Evolutionary conservation across 768 basidiomycete genomes (phyloP), one percentile per base, ranked within the genome.

Genomic region (Mycena galericulata): DNA sequence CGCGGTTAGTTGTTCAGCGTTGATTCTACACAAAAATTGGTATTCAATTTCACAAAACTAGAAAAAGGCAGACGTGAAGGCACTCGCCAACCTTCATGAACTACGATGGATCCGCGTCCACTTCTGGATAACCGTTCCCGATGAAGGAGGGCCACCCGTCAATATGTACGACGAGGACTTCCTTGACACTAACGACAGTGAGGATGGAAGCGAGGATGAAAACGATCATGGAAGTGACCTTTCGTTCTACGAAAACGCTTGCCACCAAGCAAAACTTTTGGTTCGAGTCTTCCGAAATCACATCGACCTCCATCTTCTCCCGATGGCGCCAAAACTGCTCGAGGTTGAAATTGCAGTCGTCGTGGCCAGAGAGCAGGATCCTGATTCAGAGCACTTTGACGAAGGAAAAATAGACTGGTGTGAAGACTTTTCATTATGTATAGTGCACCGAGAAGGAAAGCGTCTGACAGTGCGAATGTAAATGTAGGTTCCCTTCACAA

Each of bases 221-320:
- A 47, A 59, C 45, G 30, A 47, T 59, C 57, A 59, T 59, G 30
- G 22, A 46, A 24, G 57, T 47, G 57, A 59, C 56, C 29, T 41
- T 57, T 53, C 50, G 32, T 34, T 53, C 50, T 43, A 45, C 56
- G 27, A 58, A 43, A 34, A 47, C n/a, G 29, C 54, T 56, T 29
- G 54, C 4, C 17, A 46, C 57, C 45, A 59, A 59, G 45, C 45
- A 47, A 59, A 22, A 59, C 45, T n/a, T 46, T 47, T 59, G 20
- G 3, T 46, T 59, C 57, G 57, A 59, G 57, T 59, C 57, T 59
- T 59, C 57, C 57, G 32, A 59, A 45, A 47, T 59, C 45, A 59
- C 45, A 47, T 47, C 36, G 57, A 59, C 57, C 18, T 47, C 32
- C 45, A 47, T 59, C 57, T 59, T 59, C 43, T 59, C 57, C 57